Evolutionary conservation across 2,329 filamentous ascomycete genomes (phyloP), one percentile per base, ranked within the genome.

Genomic region (Sporothrix dimorphospora): DNA sequence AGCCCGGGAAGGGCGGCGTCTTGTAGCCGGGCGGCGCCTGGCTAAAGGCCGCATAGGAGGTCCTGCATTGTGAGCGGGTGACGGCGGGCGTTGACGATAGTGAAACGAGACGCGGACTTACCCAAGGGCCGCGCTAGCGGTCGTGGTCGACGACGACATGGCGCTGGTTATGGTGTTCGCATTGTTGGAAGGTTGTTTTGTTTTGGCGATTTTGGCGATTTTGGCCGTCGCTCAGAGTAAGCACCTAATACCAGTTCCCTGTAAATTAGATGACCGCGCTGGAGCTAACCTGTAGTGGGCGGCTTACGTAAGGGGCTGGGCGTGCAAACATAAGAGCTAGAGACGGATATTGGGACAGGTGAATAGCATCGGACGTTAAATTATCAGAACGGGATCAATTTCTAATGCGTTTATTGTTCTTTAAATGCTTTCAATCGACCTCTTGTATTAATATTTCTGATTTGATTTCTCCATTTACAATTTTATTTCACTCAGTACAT

Each of bases 1-100:
- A 89, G 49, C 92, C 93, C 1, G 94, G 94, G 79, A 97, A 98
- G 4, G 84, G 80, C 24, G 94, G 94, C 27, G 88, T 87, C 34
- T 81, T 80, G 83, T 97, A 96, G 79, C 85, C 85, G 14, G 77
- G 68, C 19, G 86, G 86, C 51, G 84, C 83, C 12, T 63, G 53
- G 73, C 72, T 74, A 69, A 49, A 75, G 34, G 40, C 21, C 4
- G 55, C 49, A 24, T 51, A 72, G 16, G 63, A 70, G 40, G 66
- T 45, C 47, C 69, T 73, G 47, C 45, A n/a, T 8, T 4, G 71
- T 72, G 30, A 73, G 71, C 19, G 40, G 27, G 27, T 1, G 38
- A 34, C 12, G n/a, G 9, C 45, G n/a, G 3, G 7, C 16, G 21
- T 47, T 11, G 47, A 65, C 12, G 30, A 42, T 6, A 5, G 55